Conservation (phyloP, 1,284 basidiomycete species). For the Porogramme epimiltina region DNA sequence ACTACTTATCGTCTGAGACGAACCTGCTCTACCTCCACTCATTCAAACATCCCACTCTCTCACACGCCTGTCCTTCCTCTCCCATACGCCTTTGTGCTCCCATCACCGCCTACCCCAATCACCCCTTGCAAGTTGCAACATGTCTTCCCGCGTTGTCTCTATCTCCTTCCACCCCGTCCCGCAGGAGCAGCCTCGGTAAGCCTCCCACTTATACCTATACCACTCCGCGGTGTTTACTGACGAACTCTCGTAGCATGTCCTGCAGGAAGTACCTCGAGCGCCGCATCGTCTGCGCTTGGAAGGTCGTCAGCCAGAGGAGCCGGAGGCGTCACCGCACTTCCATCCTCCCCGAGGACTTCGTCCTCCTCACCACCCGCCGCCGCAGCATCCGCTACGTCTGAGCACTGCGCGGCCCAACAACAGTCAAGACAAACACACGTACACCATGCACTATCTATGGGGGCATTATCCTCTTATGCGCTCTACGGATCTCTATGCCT, state of each 20-base stretch:
- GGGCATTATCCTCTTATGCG: background rate
- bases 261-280: constrained; percentile 56
- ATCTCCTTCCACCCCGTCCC: constrained; percentile 18
- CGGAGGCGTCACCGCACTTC: constrained; percentile 54
- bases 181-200: constrained; percentile 29
- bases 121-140: background rate
- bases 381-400: constrained; percentile 42
- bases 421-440: background rate
- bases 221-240: background rate
- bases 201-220: background rate
- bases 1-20: constrained; percentile 26
- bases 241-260: constrained; percentile 32
- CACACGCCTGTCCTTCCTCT: background rate
- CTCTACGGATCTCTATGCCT: background rate
- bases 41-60: background rate
- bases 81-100: background rate
- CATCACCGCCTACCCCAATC: background rate
- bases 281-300: constrained; percentile 60
- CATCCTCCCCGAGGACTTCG: constrained; percentile 57
- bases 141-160: constrained; percentile 22
- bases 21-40: constrained; percentile 2
- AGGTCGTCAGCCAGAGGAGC: constrained; percentile 53
- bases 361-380: constrained; percentile 57
- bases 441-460: background rate
- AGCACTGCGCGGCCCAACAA: background rate